A percentile compares a stretch with the other conserved stretches of the same genome.
These are phyloP conservation scores for Batkoa obscura DNA, from an alignment of 371 early-diverging fungal genomes.

Conservation along the genomic window DNA sequence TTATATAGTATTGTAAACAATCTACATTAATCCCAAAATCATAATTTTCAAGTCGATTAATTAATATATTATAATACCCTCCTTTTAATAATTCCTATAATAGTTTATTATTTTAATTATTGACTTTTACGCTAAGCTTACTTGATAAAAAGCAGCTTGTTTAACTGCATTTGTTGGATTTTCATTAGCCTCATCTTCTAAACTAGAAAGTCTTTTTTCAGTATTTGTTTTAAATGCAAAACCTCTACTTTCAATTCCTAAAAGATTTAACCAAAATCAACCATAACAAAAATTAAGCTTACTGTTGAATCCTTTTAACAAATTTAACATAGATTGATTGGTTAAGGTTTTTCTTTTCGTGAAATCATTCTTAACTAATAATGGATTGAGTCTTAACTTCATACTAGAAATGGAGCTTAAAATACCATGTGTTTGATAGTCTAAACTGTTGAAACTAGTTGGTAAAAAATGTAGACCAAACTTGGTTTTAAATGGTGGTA, in stretches of 20 bases:
- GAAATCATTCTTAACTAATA: not conserved
- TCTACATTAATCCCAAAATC: slow-evolving; percentile 39
- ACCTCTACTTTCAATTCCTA: not conserved
- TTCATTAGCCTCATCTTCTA: slow-evolving; percentile 50
- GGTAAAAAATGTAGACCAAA: no score
- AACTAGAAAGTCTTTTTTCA: slow-evolving; percentile 16
- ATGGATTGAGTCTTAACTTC: no score
- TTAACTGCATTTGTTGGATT: slow-evolving; percentile 32
- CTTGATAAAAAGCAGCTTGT: slow-evolving; percentile 55
- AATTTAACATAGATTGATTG: not conserved
- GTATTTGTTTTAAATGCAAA: not conserved
- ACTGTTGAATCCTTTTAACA: not conserved
- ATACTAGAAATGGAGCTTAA: no score
- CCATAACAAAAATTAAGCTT: not conserved
- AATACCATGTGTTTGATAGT: no score
- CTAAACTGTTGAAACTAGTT: no score
- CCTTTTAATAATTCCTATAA: slow-evolving; percentile 36
- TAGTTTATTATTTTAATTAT: not conserved
- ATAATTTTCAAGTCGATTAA: slow-evolving; percentile 49
- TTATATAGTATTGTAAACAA: slow-evolving; percentile 43
- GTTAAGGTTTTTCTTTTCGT: not conserved
- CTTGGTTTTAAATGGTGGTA: no score
- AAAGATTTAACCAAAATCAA: not conserved
- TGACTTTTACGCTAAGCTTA: slow-evolving; percentile 9
- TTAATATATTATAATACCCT: slow-evolving; percentile 39